phyloP scores from a whole-genome alignment of 495 filamentous ascomycete species.

The Massariosphaeria phaeospora region DNA sequence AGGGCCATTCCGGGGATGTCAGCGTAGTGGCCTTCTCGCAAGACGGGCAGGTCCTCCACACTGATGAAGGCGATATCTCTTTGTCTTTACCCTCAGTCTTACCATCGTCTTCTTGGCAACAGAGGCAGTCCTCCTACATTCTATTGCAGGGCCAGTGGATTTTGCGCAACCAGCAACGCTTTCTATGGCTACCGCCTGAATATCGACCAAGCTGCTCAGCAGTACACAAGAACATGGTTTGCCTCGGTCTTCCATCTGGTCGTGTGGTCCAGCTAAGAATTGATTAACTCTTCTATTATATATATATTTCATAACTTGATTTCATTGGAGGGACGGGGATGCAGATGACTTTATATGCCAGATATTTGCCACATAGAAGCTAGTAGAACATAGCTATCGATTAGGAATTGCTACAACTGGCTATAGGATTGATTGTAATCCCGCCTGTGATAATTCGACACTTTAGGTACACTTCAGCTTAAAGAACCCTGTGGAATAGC shows the following conservation, averaged over 20 bases:
- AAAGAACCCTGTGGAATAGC: no score
- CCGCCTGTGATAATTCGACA: no score
- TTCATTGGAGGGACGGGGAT: not conserved
- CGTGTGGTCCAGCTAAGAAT: not conserved
- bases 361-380: not conserved
- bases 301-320: not conserved
- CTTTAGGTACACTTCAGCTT: no score
- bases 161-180: not conserved
- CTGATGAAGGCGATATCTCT: not conserved
- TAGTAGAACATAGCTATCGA: not conserved
- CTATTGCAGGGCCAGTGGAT: not conserved
- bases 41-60: not conserved
- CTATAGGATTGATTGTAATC: not conserved
- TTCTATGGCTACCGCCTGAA: not conserved
- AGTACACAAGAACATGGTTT: not conserved
- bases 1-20: not conserved
- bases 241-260: constrained; percentile 1
- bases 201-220: not conserved
- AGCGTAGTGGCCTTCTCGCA: not conserved
- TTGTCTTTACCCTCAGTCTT: not conserved
- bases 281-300: not conserved
- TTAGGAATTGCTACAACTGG: not conserved
- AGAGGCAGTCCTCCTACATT: not conserved
- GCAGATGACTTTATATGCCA: not conserved
- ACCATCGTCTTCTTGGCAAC: not conserved